phyloP scores from a whole-genome alignment of 2,329 filamentous ascomycete species.

The Cercospora sesami region DNA sequence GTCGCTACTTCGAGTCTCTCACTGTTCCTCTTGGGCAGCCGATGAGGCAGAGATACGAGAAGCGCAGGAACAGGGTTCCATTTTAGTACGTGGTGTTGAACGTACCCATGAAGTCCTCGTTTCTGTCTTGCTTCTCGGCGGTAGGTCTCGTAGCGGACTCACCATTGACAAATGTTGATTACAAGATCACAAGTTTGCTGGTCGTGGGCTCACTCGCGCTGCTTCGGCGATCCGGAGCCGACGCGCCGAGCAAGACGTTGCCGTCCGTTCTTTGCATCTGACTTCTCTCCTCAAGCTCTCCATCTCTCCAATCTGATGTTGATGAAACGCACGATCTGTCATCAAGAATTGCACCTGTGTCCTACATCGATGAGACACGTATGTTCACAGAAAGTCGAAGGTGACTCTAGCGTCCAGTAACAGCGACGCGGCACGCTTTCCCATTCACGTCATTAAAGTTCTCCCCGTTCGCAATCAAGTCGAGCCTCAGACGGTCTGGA shows the following conservation, averaged over 20 bases:
- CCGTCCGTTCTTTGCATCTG: neutral
- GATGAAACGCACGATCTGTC: neutral
- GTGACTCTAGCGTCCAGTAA: neutral
- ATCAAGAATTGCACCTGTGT: neutral
- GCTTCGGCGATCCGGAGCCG: neutral
- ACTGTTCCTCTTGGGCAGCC: too few relatives aligned
- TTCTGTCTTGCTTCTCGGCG: too few relatives aligned
- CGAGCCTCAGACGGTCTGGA: constrained; percentile 3
- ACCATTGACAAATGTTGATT: neutral
- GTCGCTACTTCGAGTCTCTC: too few relatives aligned
- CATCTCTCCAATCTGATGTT: neutral
- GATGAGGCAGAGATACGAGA: too few relatives aligned
- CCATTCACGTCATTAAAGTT: neutral
- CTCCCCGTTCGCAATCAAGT: neutral
- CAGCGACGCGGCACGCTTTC: neutral
- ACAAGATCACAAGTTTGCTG: too few relatives aligned
- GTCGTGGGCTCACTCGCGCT: neutral
- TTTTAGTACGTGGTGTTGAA: too few relatives aligned
- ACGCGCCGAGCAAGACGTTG: neutral
- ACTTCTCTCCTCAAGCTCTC: neutral
- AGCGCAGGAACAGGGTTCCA: too few relatives aligned
- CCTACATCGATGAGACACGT: too few relatives aligned
- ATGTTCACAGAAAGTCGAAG: neutral
- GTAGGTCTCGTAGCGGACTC: neutral
- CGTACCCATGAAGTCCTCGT: too few relatives aligned